phyloP scores from a whole-genome alignment of 73 alveolate species.

The Tetrahymena borealis region DNA sequence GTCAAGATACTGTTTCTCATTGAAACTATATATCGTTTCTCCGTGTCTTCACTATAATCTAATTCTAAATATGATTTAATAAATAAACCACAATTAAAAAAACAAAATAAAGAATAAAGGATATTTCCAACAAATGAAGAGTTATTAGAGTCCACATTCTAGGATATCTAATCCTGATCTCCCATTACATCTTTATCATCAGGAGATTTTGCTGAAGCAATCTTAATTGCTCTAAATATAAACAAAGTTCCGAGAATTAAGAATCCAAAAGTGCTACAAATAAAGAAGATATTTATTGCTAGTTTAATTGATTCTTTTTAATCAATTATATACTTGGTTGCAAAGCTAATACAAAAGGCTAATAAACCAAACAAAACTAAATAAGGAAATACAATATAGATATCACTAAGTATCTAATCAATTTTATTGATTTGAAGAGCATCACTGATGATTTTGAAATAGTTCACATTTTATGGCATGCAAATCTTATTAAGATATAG shows the following conservation, averaged over 20 bases:
- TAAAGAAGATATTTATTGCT: neutral
- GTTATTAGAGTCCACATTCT: neutral
- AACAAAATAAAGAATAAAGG: neutral
- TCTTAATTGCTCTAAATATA: neutral
- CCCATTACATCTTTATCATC: neutral
- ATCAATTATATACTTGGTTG: neutral
- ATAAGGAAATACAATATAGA: neutral
- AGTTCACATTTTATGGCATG: neutral
- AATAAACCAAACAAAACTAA: neutral
- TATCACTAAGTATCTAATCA: neutral
- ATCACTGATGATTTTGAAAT: neutral
- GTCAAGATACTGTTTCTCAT: neutral
- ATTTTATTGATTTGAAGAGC: neutral
- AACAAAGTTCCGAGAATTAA: neutral
- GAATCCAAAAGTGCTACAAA: neutral
- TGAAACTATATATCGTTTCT: neutral
- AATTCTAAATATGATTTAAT: neutral
- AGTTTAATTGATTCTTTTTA: neutral
- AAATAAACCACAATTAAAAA: neutral
- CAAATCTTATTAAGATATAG: neutral
- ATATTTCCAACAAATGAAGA: neutral
- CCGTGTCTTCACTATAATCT: neutral
- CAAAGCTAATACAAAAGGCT: neutral
- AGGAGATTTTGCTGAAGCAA: neutral
- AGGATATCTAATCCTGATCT: neutral